phyloP scores from a whole-genome alignment of 768 basidiomycete genomes.

The Pluteus cervinus region DNA sequence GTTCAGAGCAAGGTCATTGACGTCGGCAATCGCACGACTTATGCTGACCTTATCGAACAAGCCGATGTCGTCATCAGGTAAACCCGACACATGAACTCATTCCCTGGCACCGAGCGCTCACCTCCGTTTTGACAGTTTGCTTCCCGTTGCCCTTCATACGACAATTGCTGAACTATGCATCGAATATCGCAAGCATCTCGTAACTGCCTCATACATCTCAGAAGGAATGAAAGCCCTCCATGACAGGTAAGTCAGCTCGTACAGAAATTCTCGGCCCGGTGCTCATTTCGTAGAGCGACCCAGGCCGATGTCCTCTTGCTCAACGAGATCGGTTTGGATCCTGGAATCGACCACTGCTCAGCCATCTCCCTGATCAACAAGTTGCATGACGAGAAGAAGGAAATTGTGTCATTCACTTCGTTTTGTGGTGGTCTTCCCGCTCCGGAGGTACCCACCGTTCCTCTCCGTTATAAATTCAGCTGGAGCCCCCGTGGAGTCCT shows the following conservation, averaged over 20 bases:
- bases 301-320: conserved; percentile 64
- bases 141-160: conserved; percentile 74
- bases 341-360: conserved; percentile 86
- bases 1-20: conserved; percentile 56
- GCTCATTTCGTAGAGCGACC: conserved; percentile 37
- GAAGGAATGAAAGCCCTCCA: conserved; percentile 67
- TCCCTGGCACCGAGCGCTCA: neutral
- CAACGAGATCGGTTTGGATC: conserved; percentile 89
- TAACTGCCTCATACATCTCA: conserved; percentile 91
- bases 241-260: conserved; percentile 36
- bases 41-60: conserved; percentile 47
- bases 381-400: conserved; percentile 44
- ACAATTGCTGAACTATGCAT: conserved; percentile 72
- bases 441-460: conserved; percentile 57
- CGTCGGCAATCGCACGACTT: conserved; percentile 39
- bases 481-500: conserved; percentile 91
- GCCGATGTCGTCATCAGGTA: conserved; percentile 86
- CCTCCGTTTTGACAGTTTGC: conserved; percentile 41
- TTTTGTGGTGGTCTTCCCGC: conserved; percentile 93
- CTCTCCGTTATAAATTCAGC: conserved; percentile 88
- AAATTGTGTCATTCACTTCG: conserved; percentile 69
- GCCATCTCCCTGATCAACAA: conserved; percentile 64
- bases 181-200: conserved; percentile 59
- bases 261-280: neutral
- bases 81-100: too few species aligned